Conservation (phyloP, 2,329 filamentous ascomycete genomes). For the Geosmithia morbida region DNA sequence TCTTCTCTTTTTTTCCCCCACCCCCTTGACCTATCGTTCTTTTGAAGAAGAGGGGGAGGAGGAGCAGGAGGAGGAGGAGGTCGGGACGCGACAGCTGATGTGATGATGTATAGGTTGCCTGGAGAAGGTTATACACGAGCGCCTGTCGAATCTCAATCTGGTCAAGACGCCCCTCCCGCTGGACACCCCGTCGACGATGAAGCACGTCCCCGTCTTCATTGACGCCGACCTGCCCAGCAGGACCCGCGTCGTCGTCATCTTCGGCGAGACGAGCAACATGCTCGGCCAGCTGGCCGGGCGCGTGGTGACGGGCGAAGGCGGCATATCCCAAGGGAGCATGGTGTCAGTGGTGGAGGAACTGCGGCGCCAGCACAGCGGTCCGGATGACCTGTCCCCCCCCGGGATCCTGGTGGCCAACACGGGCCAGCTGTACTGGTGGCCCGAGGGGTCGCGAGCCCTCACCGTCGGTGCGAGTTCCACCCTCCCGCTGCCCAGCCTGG, state of each 20-base stretch:
- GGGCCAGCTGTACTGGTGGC: conserved; percentile 66
- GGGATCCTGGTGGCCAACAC: conserved; percentile 65
- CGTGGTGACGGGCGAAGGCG: conserved; percentile 44
- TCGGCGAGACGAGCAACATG: conserved; percentile 59
- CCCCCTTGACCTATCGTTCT: no score
- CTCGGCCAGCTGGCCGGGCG: conserved; percentile 64
- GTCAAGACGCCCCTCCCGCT: conserved; percentile 47
- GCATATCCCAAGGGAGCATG: conserved; percentile 56
- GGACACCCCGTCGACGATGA: conserved; percentile 25
- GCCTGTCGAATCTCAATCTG: conserved; percentile 48
- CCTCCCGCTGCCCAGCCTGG: conserved; percentile 47
- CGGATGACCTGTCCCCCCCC: conserved; percentile 21
- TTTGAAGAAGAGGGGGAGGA: no score
- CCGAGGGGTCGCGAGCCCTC: conserved; percentile 44
- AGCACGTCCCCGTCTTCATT: conserved; percentile 55
- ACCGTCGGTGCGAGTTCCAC: conserved; percentile 40
- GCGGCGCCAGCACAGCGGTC: conserved; percentile 16
- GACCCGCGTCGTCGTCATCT: conserved; percentile 54
- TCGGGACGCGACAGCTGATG: background rate
- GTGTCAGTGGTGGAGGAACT: conserved; percentile 45
- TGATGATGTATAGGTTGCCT: conserved; percentile 44
- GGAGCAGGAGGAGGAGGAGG: no score
- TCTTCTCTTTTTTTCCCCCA: no score
- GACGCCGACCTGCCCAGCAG: conserved; percentile 35
- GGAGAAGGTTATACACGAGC: conserved; percentile 42